Conservation (phyloP, 2,329 filamentous ascomycete species). For the Sclerotinia glacialis region DNA sequence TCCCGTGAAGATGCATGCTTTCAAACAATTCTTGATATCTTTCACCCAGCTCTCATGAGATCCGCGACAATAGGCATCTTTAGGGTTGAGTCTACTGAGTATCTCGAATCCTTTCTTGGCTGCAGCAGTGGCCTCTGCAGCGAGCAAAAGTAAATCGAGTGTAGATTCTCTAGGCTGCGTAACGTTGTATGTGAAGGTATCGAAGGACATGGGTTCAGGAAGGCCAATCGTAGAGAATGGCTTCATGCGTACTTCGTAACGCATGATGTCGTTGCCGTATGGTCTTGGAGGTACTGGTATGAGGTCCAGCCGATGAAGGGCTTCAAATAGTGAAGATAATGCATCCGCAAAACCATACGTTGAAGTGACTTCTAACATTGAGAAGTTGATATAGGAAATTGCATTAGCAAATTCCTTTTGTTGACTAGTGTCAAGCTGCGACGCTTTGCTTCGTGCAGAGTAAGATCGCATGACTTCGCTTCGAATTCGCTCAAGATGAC, state of each 20-base stretch:
- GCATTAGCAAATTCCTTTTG: conserved; percentile 47
- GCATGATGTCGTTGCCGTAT: conserved; percentile 55
- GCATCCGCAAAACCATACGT: conserved; percentile 53
- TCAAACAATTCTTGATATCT: conserved; percentile 58
- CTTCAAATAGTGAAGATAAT: conserved; percentile 52
- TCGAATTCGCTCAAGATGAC: conserved; percentile 69
- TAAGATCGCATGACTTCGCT: conserved; percentile 52
- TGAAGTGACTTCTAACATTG: conserved; percentile 63
- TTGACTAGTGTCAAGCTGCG: conserved; percentile 28
- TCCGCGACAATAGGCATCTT: conserved; percentile 54
- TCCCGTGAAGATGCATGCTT: conserved; percentile 68
- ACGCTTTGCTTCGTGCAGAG: conserved; percentile 23
- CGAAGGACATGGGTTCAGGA: conserved; percentile 55
- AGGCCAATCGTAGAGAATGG: conserved; percentile 60
- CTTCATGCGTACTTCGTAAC: conserved; percentile 70
- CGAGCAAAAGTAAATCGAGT: conserved; percentile 39
- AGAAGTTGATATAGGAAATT: conserved; percentile 55
- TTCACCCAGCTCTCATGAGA: conserved; percentile 61
- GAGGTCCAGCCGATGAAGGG: conserved; percentile 44
- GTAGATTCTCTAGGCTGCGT: conserved; percentile 43
- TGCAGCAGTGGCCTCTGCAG: conserved; percentile 38
- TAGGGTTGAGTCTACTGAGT: conserved; percentile 50
- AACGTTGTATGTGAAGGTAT: conserved; percentile 48
- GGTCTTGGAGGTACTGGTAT: conserved; percentile 45
- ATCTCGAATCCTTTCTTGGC: conserved; percentile 56